Conservation (phyloP, 2,329 filamentous ascomycete species). For the Thyridium curvatum region DNA sequence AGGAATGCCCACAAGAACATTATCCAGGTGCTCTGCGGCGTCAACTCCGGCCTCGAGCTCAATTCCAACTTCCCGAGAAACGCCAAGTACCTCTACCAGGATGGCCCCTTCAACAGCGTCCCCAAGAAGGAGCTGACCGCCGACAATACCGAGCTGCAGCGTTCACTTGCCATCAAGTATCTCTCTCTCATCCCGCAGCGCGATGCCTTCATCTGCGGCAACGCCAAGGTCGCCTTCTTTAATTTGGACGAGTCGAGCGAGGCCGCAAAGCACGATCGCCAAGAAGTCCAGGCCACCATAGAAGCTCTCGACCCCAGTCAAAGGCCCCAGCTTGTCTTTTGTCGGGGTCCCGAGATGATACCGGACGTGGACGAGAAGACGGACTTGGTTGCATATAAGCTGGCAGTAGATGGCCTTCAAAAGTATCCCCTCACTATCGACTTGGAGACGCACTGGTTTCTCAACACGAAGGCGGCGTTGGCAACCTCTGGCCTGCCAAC, state of each 20-base stretch:
- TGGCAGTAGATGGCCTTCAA: constrained; percentile 22
- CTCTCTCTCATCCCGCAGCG: constrained; percentile 26
- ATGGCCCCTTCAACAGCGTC: constrained; percentile 20
- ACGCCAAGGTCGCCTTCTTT: constrained; percentile 15
- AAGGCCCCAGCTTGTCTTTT: constrained; percentile 23
- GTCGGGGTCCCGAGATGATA: constrained; percentile 18
- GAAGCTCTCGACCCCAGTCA: constrained; percentile 18
- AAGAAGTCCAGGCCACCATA: constrained; percentile 21
- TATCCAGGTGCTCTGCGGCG: constrained; percentile 20
- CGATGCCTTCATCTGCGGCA: constrained; percentile 24
- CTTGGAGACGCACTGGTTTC: constrained; percentile 24
- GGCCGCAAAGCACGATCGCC: constrained; percentile 16
- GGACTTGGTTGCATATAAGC: constrained; percentile 20
- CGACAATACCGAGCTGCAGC: constrained; percentile 9
- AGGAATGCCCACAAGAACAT: constrained; percentile 15
- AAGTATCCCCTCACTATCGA: constrained; percentile 17
- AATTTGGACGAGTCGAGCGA: constrained; percentile 14
- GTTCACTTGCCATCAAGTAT: constrained; percentile 22
- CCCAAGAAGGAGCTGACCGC: constrained; percentile 9
- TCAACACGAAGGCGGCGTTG: constrained; percentile 28
- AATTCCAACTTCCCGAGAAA: constrained; percentile 22
- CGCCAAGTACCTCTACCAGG: constrained; percentile 28
- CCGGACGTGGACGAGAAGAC: constrained; percentile 17
- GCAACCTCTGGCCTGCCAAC: constrained; percentile 25
- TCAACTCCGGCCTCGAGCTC: constrained; percentile 17